Evolutionary conservation across 441 rosid species (phyloP), one percentile per base, ranked within the genome.

Genomic region (Macaranga tanarius): DNA sequence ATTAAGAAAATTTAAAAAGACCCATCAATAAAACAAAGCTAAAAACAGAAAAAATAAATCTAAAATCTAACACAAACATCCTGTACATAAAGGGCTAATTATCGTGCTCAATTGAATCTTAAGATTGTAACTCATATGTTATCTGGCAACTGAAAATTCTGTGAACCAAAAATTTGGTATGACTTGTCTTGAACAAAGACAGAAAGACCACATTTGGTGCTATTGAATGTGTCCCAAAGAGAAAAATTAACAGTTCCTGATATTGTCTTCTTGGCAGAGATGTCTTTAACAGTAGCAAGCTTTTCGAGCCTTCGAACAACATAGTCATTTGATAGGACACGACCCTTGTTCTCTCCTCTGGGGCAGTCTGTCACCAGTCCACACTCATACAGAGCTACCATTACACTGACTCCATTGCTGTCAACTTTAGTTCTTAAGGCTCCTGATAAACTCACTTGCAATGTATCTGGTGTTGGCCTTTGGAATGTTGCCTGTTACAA

Each of bases 301-400:
- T 88, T 94, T 75, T 89, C 93, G 9, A 94, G 86, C 86, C 77
- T 89, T 71, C 97, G 81, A 3, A 94, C 96, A 0, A 94, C 90
- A n/a, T 77, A 87, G 80, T 92, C 96, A 71, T 90, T 90, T 19
- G 92, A 76, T 40, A 92, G 70, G 59, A 94, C 89, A 17, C 84
- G 81, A 17, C 93, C 95, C 84, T 84, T 87, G 82, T 92, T 94
- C 69, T 92, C 98, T 62, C 98, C 97, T 3, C 31, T 59, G 0
- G 59, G 85, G 57, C 93, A 90, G 80, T 90, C 86, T 2, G 80
- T 92, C 80, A 90, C 85, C 71, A 92, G 70, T 31, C 96, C 95
- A 9, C 59, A 87, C 74, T 94, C 96, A 62, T 89, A 88, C 10
- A 94, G 78, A 10, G 91, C 97, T 81, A 92, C 93, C 96, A 92